Base-by-base conservation (phyloP, 2,329 filamentous ascomycete genomes). In the Coniochaeta hoffmannii region DNA sequence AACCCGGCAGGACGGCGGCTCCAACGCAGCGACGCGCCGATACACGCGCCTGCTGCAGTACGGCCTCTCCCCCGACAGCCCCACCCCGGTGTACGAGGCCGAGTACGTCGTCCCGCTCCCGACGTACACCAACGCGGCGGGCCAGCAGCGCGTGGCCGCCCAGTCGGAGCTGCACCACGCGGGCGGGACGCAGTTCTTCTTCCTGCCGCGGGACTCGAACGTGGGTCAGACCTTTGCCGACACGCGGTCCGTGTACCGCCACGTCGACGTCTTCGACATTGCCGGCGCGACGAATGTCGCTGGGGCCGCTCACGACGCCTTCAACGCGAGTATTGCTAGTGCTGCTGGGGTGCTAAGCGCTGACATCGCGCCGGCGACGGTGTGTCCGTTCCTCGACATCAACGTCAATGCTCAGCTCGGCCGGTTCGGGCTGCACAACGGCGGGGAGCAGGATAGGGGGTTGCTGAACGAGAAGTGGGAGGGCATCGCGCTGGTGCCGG, bases 401-500 rank as follows among this genome's bases (percentile, higher is more conserved):
- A 90, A 90, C 65, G 73, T 85, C 57, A 85, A 87, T 60, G 64
- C 71, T 1, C 77, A 90, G 69, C 73, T 90, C 22, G 77, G 75
- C 36, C 78, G 81, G 19, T 90, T 90, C 60, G 81, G 82, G 0
- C 68, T 88, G 4, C 84, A 87, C 62, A 90, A 90, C 61, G 87
- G 87, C 2, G 86, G 85, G 0, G 71, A 68, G 0, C 78, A 85
- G 61, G 79, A 87, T 63, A 63, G 69, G 0, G 70, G 68, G 0
- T 68, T 90, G 34, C 65, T 90, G 65, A 89, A 90, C 62, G 87
- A 90, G 74, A 90, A 90, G 65, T 90, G 87, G 87, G 87, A 91
- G 72, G 82, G 80, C 19, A 69, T 90, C 50, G 80, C 82, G 2
- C 65, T 89, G 24, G 76, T 83, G 2, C 84, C 85, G 1, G 78